These are phyloP conservation scores for Batrachochytrium dendrobatidis DNA, from an alignment of 371 early-diverging fungal genomes.

Conservation along the genomic window DNA sequence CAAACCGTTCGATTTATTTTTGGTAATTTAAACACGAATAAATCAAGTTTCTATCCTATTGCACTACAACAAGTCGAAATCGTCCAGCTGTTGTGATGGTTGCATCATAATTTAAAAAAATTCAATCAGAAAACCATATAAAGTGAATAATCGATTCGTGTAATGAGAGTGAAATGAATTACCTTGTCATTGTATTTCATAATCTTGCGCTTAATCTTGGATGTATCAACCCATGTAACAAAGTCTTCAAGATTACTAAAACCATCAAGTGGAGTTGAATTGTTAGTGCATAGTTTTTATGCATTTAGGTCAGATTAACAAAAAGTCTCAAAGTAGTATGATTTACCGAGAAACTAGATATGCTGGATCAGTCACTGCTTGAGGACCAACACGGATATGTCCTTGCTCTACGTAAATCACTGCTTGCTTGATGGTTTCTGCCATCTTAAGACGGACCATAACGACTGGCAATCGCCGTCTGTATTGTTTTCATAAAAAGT, in stretches of 20 bases:
- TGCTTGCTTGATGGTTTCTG: conserved; percentile 91
- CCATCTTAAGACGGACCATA: conserved; percentile 94
- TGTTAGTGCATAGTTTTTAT: conserved; percentile 8
- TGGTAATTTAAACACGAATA: too few relatives aligned
- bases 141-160: not conserved
- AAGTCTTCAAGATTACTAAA: conserved; percentile 94
- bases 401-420: conserved; percentile 96
- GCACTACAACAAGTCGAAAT: conserved; percentile 21
- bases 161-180: conserved; percentile 2
- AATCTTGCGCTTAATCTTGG: conserved; percentile 97
- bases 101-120: not conserved
- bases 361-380: conserved; percentile 86
- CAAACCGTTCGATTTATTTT: too few relatives aligned
- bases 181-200: conserved; percentile 96
- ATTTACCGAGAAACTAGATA: conserved; percentile 66
- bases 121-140: not conserved
- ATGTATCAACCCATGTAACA: conserved; percentile 97
- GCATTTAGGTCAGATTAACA: not conserved
- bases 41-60: too few relatives aligned
- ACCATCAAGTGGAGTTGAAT: conserved; percentile 16
- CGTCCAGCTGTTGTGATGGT: conserved; percentile 17
- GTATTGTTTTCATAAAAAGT: not conserved
- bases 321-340: conserved; percentile 5
- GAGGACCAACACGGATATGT: conserved; percentile 93
- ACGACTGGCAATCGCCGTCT: conserved; percentile 90